Evolutionary conservation across 371 early-diverging fungal genomes (phyloP), one percentile per base, ranked within the genome.

Genomic region (Zychaea mexicana): DNA sequence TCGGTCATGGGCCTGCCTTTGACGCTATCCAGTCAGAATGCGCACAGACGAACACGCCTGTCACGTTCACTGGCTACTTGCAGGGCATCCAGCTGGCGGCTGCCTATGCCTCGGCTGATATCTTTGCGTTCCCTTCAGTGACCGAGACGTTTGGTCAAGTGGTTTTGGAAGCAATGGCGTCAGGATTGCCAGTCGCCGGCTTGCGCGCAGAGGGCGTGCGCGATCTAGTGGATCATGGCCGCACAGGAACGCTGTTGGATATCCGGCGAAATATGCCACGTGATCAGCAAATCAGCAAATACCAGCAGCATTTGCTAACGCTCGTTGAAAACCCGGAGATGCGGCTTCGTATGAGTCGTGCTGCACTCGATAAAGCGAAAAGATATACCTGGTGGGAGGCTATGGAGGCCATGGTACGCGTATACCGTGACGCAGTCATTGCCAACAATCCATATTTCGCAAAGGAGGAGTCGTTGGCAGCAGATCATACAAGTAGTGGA

Each of bases 111-210:
- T 82, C 83, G 3, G 78, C 83, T 26, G 83, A 82, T 61, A 52
- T 82, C 2, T 82, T 82, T 74, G 77, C 75, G 0, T 82, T 82
- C 30, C 78, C 83, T 19, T 79, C 80, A 5, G 47, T 57, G 3
- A 79, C 80, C 9, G 83, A 82, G 27, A 82, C 83, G 19, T 82
- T 79, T 72, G 83, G 83, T 13, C 83, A 82, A 38, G 80, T 82
- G 3, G 78, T 82, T 0, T 52, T 82, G 56, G 80, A 82, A 24
- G 67, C 78, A 12, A 79, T 82, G 79, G 74, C 80, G 13, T 82
- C 83, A 2, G 74, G 74, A 6, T 53, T 82, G 19, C 77, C 83
- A 3, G 79, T 82, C 28, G 67, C 69, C 3, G 83, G 78, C 0
- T 60, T 82, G 19, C 38, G 67, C 10, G 79, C 83, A 5, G 78